Evolutionary conservation across 331 rosid genomes (phyloP).

Genomic region (Malus hybrid): DNA sequence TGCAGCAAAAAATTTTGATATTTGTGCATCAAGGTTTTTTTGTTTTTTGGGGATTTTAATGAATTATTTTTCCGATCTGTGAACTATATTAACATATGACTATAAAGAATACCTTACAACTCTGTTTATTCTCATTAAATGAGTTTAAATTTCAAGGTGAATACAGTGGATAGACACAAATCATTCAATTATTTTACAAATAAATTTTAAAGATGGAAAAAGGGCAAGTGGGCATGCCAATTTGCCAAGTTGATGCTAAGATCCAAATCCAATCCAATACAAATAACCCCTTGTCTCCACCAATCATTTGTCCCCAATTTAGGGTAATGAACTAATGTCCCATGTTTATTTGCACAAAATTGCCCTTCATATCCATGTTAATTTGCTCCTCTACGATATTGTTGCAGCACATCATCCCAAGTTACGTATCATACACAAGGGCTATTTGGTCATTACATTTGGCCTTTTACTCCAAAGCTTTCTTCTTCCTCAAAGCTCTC

Average conservation of each 20-base stretch:
- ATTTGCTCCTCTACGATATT: background rate
- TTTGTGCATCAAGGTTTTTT: too few relatives aligned
- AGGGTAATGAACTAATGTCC: background rate
- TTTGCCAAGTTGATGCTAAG: background rate
- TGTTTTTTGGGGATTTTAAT: too few relatives aligned
- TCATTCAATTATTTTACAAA: background rate
- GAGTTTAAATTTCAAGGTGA: too few relatives aligned
- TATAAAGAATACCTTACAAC: too few relatives aligned
- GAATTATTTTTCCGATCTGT: too few relatives aligned
- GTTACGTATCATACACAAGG: background rate
- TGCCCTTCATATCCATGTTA: background rate
- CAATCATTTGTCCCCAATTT: constrained; percentile 12
- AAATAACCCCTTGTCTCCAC: background rate
- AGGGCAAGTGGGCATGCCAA: background rate
- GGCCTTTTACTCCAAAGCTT: background rate
- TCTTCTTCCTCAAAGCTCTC: background rate
- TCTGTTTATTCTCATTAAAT: too few relatives aligned
- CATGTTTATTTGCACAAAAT: background rate
- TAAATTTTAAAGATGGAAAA: too few relatives aligned
- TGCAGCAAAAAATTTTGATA: too few relatives aligned
- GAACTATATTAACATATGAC: too few relatives aligned
- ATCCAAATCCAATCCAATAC: background rate
- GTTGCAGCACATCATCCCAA: background rate
- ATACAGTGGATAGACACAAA: too few relatives aligned
- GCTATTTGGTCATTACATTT: constrained; percentile 8